These are phyloP conservation scores for Xylaria hypoxylon DNA, from an alignment of 2,329 filamentous ascomycete genomes.

Conservation along the genomic window DNA sequence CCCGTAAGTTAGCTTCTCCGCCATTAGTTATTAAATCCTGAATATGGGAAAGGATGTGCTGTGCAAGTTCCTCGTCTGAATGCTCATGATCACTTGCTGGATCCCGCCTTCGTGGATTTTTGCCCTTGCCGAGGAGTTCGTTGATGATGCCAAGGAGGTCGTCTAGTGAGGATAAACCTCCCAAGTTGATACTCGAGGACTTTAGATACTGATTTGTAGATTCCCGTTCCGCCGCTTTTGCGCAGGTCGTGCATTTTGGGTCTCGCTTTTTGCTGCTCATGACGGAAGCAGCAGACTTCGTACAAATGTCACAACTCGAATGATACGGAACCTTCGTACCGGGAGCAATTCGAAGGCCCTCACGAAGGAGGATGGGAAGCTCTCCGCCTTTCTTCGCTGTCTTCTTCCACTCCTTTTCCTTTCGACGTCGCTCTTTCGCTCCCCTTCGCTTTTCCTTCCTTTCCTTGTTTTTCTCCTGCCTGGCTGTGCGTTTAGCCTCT, in stretches of 20 bases:
- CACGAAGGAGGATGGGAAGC: conserved; percentile 33
- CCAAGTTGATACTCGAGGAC: conserved; percentile 32
- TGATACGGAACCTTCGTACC: conserved; percentile 25
- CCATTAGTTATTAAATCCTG: conserved; percentile 35
- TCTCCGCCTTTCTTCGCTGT: conserved; percentile 38
- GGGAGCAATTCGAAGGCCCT: conserved; percentile 18
- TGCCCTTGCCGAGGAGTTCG: conserved; percentile 25
- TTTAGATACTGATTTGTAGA: conserved; percentile 39
- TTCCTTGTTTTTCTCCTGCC: conserved; percentile 40
- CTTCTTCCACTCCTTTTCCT: conserved; percentile 39
- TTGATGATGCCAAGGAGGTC: conserved; percentile 35
- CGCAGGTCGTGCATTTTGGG: conserved; percentile 33
- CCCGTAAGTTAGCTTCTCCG: conserved; percentile 20
- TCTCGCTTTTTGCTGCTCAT: conserved; percentile 22
- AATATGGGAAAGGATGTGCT: conserved; percentile 43
- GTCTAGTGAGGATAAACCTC: conserved; percentile 17
- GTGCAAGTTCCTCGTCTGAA: conserved; percentile 37
- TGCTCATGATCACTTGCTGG: not conserved
- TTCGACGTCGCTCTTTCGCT: conserved; percentile 38
- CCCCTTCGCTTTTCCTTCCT: conserved; percentile 37
- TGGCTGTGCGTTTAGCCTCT: conserved; percentile 37
- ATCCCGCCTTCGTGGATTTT: not conserved
- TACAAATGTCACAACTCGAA: conserved; percentile 42
- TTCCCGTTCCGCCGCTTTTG: conserved; percentile 25
- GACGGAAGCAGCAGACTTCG: conserved; percentile 21